A percentile compares a stretch with the other conserved stretches of the same genome.
These are phyloP conservation scores for Ophiorrhiza pumila DNA, from an alignment of 257 asterid genomes.

Conservation along the genomic window DNA sequence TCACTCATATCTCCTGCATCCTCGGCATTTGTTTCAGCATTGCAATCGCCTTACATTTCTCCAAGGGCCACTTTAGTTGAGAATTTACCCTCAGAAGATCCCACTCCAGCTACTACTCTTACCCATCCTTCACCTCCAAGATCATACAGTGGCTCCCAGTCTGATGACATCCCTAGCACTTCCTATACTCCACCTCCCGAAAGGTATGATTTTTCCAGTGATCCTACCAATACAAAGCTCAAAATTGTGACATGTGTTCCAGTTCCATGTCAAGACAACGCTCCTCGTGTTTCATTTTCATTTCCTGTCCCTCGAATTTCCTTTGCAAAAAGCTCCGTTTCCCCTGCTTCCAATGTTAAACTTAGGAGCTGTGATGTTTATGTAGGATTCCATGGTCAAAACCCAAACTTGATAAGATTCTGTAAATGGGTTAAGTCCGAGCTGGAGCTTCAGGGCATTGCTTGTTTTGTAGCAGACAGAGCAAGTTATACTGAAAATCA, in stretches of 20 bases:
- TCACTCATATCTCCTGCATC: constrained; percentile 73
- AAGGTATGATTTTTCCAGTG: constrained; percentile 38
- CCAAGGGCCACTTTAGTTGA: constrained; percentile 54
- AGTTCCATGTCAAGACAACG: constrained; percentile 37
- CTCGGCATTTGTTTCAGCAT: constrained; percentile 85
- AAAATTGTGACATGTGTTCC: constrained; percentile 65
- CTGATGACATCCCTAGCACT: constrained; percentile 83
- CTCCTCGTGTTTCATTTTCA: constrained; percentile 75
- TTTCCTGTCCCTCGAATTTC: constrained; percentile 81
- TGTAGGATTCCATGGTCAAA: constrained; percentile 71
- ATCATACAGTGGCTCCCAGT: constrained; percentile 65
- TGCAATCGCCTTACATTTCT: constrained; percentile 86
- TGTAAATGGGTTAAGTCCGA: constrained; percentile 92
- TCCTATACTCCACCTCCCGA: constrained; percentile 82
- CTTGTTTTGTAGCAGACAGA: constrained; percentile 80
- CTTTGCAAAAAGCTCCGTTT: constrained; percentile 61
- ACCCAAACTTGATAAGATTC: constrained; percentile 58
- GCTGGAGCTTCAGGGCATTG: constrained; percentile 88
- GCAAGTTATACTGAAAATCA: constrained; percentile 69
- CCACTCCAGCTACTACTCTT: constrained; percentile 44
- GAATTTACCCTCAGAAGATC: constrained; percentile 29
- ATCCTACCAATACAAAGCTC: constrained; percentile 44
- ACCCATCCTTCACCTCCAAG: constrained; percentile 63
- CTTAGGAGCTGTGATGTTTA: constrained; percentile 88
- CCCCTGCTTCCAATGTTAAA: constrained; percentile 69